Percentiles rank a stretch among this genome's conserved stretches.
These are phyloP conservation scores for Trichosporon ovoides DNA, from an alignment of 1,284 basidiomycete genomes.

Conservation along the genomic window DNA sequence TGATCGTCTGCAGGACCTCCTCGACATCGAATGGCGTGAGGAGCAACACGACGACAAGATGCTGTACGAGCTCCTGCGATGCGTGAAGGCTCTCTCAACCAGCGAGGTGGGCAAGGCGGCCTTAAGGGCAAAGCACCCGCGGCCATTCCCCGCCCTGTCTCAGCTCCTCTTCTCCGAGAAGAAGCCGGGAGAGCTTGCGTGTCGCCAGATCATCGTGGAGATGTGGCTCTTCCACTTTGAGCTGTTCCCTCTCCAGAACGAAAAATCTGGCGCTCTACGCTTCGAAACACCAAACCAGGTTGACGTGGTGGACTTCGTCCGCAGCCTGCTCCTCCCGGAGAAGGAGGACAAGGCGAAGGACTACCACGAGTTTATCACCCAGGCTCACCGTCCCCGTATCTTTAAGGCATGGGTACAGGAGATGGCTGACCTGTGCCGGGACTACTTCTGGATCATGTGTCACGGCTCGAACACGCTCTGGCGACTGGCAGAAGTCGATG, in stretches of 20 bases:
- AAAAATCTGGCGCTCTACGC: constrained; percentile 16
- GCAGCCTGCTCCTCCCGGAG: constrained; percentile 43
- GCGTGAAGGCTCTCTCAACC: constrained; percentile 87
- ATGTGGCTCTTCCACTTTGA: constrained; percentile 76
- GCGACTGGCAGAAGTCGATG: constrained; percentile 73
- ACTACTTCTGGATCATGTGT: constrained; percentile 98
- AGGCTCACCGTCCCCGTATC: constrained; percentile 71
- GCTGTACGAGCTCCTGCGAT: constrained; percentile 84
- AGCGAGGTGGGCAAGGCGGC: constrained; percentile 62
- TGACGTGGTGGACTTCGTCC: constrained; percentile 31
- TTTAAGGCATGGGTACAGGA: constrained; percentile 90
- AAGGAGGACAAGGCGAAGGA: constrained; percentile 38
- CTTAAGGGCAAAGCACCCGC: constrained; percentile 72
- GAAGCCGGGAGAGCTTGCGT: constrained; percentile 86
- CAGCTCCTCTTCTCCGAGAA: constrained; percentile 90
- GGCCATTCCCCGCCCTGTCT: constrained; percentile 77
- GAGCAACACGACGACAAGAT: constrained; percentile 97
- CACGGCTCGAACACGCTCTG: constrained; percentile 89
- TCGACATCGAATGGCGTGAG: constrained; percentile 96
- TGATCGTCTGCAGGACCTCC: constrained; percentile 79
- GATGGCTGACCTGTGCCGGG: constrained; percentile 79
- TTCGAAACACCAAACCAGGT: constrained; percentile 25
- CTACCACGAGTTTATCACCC: constrained; percentile 80
- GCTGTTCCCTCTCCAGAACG: constrained; percentile 54
- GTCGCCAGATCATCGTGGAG: constrained; percentile 85